Conservation (phyloP, 371 early-diverging fungal species). For the Coemansia sp. region DNA sequence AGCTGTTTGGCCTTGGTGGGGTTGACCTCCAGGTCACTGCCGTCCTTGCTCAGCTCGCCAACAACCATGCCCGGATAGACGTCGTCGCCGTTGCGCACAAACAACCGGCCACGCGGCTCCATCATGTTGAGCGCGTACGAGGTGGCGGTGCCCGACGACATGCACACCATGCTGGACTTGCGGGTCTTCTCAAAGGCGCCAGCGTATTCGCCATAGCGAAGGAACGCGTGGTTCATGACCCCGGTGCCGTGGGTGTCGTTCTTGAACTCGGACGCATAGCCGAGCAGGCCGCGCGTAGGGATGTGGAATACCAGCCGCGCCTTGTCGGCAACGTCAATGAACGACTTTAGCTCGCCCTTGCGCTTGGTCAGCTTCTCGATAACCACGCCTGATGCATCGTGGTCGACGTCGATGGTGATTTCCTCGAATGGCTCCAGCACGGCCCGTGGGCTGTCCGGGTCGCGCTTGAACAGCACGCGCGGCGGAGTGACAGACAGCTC, state of each 20-base stretch:
- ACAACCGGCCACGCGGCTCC: constrained; percentile 74
- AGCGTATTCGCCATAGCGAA: constrained; percentile 64
- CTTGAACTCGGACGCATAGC: constrained; percentile 78
- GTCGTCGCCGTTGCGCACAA: constrained; percentile 65
- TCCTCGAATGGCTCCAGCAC: constrained; percentile 78
- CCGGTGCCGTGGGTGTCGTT: constrained; percentile 68
- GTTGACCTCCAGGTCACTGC: constrained; percentile 72
- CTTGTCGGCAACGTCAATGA: constrained; percentile 65
- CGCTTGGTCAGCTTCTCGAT: constrained; percentile 76
- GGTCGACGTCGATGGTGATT: constrained; percentile 72
- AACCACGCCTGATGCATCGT: constrained; percentile 63
- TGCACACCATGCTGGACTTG: constrained; percentile 70
- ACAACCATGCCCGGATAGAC: constrained; percentile 82
- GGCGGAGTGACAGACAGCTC: constrained; percentile 79
- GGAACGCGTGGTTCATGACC: constrained; percentile 70
- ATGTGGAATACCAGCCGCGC: constrained; percentile 68
- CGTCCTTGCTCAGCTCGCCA: constrained; percentile 70
- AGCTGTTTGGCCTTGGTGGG: constrained; percentile 74
- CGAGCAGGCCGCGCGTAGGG: constrained; percentile 76
- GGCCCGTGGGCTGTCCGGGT: constrained; percentile 35
- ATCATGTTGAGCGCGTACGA: constrained; percentile 68
- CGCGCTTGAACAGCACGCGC: constrained; percentile 65
- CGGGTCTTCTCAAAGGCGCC: constrained; percentile 67
- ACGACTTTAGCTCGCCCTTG: constrained; percentile 72
- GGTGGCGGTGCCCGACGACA: constrained; percentile 64